Evolutionary conservation across 164 flowering plant species (phyloP).

Genomic region (Santalum album): DNA sequence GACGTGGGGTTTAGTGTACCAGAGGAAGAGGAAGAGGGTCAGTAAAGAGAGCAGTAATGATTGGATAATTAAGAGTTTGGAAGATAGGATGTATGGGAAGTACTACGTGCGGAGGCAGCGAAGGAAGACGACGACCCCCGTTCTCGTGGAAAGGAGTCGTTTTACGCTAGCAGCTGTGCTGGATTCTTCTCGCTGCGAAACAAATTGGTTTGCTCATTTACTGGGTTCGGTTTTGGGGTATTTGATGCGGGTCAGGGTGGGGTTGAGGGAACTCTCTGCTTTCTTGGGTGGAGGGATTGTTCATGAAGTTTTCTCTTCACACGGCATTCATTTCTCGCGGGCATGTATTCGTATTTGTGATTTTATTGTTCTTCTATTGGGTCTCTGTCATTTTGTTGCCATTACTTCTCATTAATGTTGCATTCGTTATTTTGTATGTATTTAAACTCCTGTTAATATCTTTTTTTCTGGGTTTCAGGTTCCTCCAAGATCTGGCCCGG

Average conservation of each 20-base stretch:
- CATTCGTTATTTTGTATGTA: neutral
- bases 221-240: constrained; percentile 35
- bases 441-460: neutral
- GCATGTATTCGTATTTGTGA: no score
- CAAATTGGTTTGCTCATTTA: constrained; percentile 26
- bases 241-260: constrained; percentile 24
- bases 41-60: neutral
- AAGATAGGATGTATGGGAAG: constrained; percentile 29
- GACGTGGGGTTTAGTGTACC: constrained; percentile 39
- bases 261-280: constrained; percentile 24
- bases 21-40: constrained; percentile 38
- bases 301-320: constrained; percentile 19
- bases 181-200: constrained; percentile 14
- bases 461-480: constrained; percentile 25
- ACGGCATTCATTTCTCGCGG: constrained; percentile 46
- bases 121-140: no score
- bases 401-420: neutral
- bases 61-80: neutral
- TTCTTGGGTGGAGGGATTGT: constrained; percentile 42
- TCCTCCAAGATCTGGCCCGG: constrained; percentile 16
- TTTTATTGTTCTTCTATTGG: no score
- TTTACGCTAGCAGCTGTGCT: constrained; percentile 18
- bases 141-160: neutral
- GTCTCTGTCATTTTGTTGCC: no score
- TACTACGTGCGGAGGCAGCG: constrained; percentile 27